Evolutionary conservation across 352 stramenopile genomes (phyloP), one percentile per base, ranked within the genome.

Genomic region (Peronospora farinosa): DNA sequence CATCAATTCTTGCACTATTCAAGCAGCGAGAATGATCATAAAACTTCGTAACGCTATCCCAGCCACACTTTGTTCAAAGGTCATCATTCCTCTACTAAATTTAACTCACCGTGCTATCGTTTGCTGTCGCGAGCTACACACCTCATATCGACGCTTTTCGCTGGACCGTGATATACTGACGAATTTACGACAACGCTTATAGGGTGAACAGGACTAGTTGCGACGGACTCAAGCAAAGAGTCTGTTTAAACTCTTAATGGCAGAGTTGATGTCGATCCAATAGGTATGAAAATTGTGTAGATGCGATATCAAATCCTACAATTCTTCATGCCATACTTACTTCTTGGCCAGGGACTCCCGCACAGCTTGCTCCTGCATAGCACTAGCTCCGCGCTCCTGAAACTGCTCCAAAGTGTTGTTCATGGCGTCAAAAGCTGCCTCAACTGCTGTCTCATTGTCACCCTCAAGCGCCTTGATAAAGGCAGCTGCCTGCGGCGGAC

Each of bases 321-420:
- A 39, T 45, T 49, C 30, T n/a, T 36, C 54, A 39, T 25, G n/a
- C 12, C 40, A 13, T n/a, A 42, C 42, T 60, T 58, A 73, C 41
- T 69, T 69, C 39, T 78, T 75, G 47, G 62, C 47, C 11, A 81
- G 54, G 8, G 80, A 82, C 50, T 92, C 80, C 8, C 74, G 76
- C 40, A 78, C 73, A 15, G 84, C 84, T 62, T 92, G 80, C 33
- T 74, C 66, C 35, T 83, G 67, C 74, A 95, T 82, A 7, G 78
- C 81, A 16, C 59, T 67, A 33, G 75, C 76, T 49, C 79, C 81
- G 35, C 72, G 78, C 60, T 90, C 78, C 57, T 95, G 77, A 65
- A 92, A 95, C 35, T 67, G 54, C 42, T 95, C 81, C 40, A 95
- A 52, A 21, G 67, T 83, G 47, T 25, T 81, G 53, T 69, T 90